Percentiles rank a stretch among this genome's conserved stretches.
Evolutionary conservation across 768 basidiomycete genomes (phyloP).

Genomic region (Crucibulum laeve): DNA sequence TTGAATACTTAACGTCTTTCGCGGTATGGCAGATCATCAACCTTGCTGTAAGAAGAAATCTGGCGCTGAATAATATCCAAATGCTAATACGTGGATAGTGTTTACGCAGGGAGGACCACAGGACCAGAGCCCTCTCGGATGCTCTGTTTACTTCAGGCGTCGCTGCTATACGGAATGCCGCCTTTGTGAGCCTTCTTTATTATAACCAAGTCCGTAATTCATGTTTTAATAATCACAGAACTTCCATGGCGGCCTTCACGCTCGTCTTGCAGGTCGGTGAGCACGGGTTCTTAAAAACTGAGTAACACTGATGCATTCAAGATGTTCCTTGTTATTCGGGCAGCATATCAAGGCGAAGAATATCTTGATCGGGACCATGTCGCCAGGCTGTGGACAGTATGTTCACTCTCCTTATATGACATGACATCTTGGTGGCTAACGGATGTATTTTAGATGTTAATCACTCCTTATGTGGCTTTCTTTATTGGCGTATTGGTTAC

Average conservation of each 20-base stretch:
- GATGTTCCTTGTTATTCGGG: constrained; percentile 41
- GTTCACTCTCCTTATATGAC: constrained; percentile 6
- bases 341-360: constrained; percentile 26
- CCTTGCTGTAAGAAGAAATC: constrained; percentile 27
- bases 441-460: constrained; percentile 28
- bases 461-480: constrained; percentile 35
- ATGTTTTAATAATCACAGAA: constrained; percentile 16
- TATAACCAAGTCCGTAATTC: not conserved
- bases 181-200: constrained; percentile 28
- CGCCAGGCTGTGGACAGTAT: constrained; percentile 32
- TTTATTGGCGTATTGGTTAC: constrained; percentile 33
- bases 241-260: constrained; percentile 34
- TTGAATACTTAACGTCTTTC: not conserved
- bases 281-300: not conserved
- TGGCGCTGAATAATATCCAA: not conserved
- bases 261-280: constrained; percentile 36
- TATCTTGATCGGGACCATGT: constrained; percentile 27
- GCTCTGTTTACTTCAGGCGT: constrained; percentile 42
- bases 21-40: constrained; percentile 26
- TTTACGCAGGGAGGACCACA: constrained; percentile 35
- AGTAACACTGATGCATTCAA: constrained; percentile 11
- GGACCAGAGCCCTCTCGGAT: constrained; percentile 40
- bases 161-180: constrained; percentile 44
- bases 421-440: not conserved
- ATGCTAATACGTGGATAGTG: constrained; percentile 14